phyloP scores from a whole-genome alignment of 1,284 basidiomycete species.

The Cryptococcus floricola region DNA sequence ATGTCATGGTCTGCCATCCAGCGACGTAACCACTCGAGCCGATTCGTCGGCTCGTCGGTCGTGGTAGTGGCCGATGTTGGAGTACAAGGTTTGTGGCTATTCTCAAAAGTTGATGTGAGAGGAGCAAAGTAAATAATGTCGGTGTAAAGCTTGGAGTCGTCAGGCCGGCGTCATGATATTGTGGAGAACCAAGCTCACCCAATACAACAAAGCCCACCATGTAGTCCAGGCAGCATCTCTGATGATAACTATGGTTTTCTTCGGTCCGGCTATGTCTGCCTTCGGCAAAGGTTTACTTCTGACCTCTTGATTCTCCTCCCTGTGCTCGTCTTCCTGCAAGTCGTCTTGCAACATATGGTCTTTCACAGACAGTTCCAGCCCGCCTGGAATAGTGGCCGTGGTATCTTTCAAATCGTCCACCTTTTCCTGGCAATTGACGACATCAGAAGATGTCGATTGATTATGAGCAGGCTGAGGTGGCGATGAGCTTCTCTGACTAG shows the following conservation, averaged over 20 bases:
- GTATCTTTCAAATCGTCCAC: neutral
- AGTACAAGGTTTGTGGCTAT: slow-evolving; percentile 11
- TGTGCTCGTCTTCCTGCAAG: neutral
- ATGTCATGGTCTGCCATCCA: slow-evolving; percentile 39
- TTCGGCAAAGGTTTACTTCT: neutral
- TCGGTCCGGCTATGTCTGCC: slow-evolving; percentile 30
- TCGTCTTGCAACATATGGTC: neutral
- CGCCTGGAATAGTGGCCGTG: neutral
- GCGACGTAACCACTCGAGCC: slow-evolving; percentile 38
- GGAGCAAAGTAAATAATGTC: slow-evolving; percentile 80
- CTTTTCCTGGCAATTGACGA: neutral
- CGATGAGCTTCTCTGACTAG: neutral
- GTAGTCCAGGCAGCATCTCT: slow-evolving; percentile 76
- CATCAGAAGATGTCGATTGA: neutral
- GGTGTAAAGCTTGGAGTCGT: slow-evolving; percentile 65
- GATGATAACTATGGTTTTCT: slow-evolving; percentile 63
- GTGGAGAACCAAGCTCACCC: slow-evolving; percentile 54
- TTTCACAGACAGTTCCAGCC: neutral
- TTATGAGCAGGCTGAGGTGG: neutral
- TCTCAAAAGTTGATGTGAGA: slow-evolving; percentile 59
- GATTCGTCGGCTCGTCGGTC: slow-evolving; percentile 12
- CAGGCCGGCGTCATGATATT: slow-evolving; percentile 1
- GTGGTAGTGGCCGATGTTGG: slow-evolving; percentile 7
- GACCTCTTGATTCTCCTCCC: neutral
- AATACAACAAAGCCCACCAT: slow-evolving; percentile 77